Base-by-base conservation (phyloP, 257 asterid species). In the Solanum ossicruentum region DNA sequence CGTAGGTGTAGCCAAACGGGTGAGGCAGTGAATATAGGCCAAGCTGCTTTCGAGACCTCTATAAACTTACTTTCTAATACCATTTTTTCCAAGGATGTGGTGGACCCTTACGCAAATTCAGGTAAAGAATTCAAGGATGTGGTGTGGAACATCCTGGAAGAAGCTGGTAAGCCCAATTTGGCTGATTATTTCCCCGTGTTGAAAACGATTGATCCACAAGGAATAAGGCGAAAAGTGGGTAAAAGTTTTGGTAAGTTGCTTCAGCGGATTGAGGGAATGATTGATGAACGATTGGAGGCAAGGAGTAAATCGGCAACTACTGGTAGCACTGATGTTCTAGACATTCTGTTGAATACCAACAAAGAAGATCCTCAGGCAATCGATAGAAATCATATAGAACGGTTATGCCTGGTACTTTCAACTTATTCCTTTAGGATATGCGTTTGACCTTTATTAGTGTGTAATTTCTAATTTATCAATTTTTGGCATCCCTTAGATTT, bases 131-230 rank as follows among this genome's bases (percentile, higher is more conserved):
- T 93, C 84, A 94, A 89, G 89, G 95, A 91, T 10, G 70, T 91
- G 17, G 93, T 93, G 55, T 84, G 92, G 88, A 87, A 75, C 4
- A 84, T 93, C 58, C 86, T 86, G 93, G 87, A 72, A 70, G 97
- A 91, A 77, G 94, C 92, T 17, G 98, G 98, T 12, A 89, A 87
- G 83, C 97, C 96, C 6, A 94, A 94, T 78, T 63, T 90, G 73
- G 96, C 90, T 17, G 98, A 94, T 87, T 92, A 87, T 85, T 93
- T 88, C 67, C 97, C 94, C 0, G 12, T 87, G 9, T 87, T 93
- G 3, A 58, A 81, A 20, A 86, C 47, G 80, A 11, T 93, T 2
- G 98, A 94, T 72, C 97, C 94, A 2, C 96, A 87, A 36, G 95
- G 97, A 10, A 83, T 93, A 60, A 88, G 94, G 4, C 84, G 86